phyloP scores from a whole-genome alignment of 371 early-diverging fungal species.

The Mortierella sp. region DNA sequence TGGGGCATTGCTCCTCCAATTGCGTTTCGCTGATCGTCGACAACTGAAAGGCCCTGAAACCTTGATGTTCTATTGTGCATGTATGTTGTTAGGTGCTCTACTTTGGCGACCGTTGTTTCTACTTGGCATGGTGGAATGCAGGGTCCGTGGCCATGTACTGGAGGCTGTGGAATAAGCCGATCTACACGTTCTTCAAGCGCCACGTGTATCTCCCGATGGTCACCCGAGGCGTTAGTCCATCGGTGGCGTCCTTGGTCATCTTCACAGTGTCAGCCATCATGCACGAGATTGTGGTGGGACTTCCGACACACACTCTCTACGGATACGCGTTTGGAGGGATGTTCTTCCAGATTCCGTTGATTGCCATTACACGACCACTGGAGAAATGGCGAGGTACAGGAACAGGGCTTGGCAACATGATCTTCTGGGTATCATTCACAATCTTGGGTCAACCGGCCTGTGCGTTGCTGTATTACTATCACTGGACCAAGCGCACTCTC shows the following conservation, averaged over 20 bases:
- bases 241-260: slow-evolving; percentile 69
- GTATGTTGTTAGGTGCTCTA: slow-evolving; percentile 61
- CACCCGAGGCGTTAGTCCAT: slow-evolving; percentile 61
- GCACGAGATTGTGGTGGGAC: slow-evolving; percentile 88
- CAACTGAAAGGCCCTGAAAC: no score
- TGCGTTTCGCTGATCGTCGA: no score
- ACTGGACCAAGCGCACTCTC: slow-evolving; percentile 65
- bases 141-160: slow-evolving; percentile 86
- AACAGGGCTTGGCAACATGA: slow-evolving; percentile 86
- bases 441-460: slow-evolving; percentile 89
- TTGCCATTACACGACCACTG: slow-evolving; percentile 72
- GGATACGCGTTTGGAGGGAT: slow-evolving; percentile 91
- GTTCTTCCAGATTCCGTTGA: slow-evolving; percentile 90
- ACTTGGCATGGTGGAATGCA: slow-evolving; percentile 94
- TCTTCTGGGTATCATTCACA: slow-evolving; percentile 92
- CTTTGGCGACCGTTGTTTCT: slow-evolving; percentile 93
- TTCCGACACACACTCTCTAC: slow-evolving; percentile 83
- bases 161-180: slow-evolving; percentile 92
- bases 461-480: slow-evolving; percentile 85
- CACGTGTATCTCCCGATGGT: slow-evolving; percentile 86
- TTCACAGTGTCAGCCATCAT: slow-evolving; percentile 86
- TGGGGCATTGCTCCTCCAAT: no score
- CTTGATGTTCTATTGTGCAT: slow-evolving; percentile 1
- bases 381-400: slow-evolving; percentile 79
- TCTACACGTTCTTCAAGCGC: slow-evolving; percentile 88